Evolutionary conservation across 805 yeast genomes (phyloP).

Genomic region (Candida ascalaphidarum): DNA sequence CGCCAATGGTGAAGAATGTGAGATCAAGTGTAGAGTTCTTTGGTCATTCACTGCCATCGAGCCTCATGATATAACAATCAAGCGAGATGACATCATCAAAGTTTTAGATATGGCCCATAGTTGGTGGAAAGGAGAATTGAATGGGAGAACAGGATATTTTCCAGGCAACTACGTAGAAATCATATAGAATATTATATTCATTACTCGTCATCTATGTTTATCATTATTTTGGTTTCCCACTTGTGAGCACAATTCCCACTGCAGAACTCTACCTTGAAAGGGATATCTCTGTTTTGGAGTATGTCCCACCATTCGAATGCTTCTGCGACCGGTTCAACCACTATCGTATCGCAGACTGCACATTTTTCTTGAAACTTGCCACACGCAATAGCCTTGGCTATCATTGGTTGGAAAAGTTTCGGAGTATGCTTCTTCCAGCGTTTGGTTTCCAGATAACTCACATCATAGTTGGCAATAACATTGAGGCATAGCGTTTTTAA

Average conservation of each 20-base stretch:
- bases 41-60: slow-evolving; percentile 29
- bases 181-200: too few relatives aligned
- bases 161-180: slow-evolving; percentile 24
- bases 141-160: slow-evolving; percentile 17
- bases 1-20: slow-evolving; percentile 6
- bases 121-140: slow-evolving; percentile 31
- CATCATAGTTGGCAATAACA: slow-evolving; percentile 41
- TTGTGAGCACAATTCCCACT: slow-evolving; percentile 36
- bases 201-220: background rate
- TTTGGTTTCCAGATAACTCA: slow-evolving; percentile 45
- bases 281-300: slow-evolving; percentile 38
- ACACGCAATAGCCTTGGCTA: slow-evolving; percentile 45
- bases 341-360: slow-evolving; percentile 38
- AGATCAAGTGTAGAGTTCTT: slow-evolving; percentile 26
- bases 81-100: slow-evolving; percentile 33
- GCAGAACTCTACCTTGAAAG: slow-evolving; percentile 49
- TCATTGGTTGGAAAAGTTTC: slow-evolving; percentile 32
- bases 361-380: slow-evolving; percentile 46
- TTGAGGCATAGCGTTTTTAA: slow-evolving; percentile 41
- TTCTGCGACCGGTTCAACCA: slow-evolving; percentile 51
- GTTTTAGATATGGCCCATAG: slow-evolving; percentile 21
- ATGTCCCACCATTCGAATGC: slow-evolving; percentile 64
- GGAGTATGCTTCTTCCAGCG: slow-evolving; percentile 46
- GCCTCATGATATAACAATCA: slow-evolving; percentile 34
- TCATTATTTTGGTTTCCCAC: slow-evolving; percentile 9